Evolutionary conservation across 805 yeast genomes (phyloP).

Genomic region (Starmerella stigmatis): DNA sequence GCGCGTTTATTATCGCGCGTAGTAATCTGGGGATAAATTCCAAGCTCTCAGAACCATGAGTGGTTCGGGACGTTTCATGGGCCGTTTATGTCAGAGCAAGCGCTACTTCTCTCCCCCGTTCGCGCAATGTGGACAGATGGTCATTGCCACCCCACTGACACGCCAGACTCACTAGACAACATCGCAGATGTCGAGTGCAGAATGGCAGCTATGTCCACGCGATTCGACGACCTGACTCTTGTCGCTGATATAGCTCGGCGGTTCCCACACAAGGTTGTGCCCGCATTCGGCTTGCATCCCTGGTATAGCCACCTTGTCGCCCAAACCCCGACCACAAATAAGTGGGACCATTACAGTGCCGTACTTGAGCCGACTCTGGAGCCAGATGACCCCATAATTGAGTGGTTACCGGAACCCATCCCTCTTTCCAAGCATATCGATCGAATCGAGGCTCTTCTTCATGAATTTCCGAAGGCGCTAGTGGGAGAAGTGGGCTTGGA

Average conservation of each 20-base stretch:
- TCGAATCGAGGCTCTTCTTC: slow-evolving; percentile 31
- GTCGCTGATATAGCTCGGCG: slow-evolving; percentile 27
- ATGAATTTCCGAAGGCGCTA: slow-evolving; percentile 33
- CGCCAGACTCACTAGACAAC: slow-evolving; percentile 20
- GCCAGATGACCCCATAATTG: slow-evolving; percentile 31
- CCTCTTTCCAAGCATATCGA: slow-evolving; percentile 33
- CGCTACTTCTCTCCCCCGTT: too few species aligned
- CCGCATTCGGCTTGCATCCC: slow-evolving; percentile 63
- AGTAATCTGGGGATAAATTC: too few species aligned
- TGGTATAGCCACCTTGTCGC: slow-evolving; percentile 72
- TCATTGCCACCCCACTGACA: slow-evolving; percentile 36
- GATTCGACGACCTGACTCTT: slow-evolving; percentile 29
- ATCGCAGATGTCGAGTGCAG: slow-evolving; percentile 20
- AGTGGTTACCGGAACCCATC: slow-evolving; percentile 52
- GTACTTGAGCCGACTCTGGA: slow-evolving; percentile 39
- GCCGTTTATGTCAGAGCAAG: slow-evolving; percentile 1
- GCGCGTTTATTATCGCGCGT: neutral
- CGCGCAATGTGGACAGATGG: slow-evolving; percentile 29
- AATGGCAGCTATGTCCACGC: slow-evolving; percentile 32
- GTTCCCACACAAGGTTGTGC: slow-evolving; percentile 28
- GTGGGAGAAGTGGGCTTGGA: slow-evolving; percentile 93
- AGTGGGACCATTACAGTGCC: slow-evolving; percentile 43
- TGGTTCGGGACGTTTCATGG: neutral
- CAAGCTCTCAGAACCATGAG: neutral
- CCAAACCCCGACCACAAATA: slow-evolving; percentile 16